phyloP scores from a whole-genome alignment of 2,329 filamentous ascomycete genomes.

The Cytospora piceae region DNA sequence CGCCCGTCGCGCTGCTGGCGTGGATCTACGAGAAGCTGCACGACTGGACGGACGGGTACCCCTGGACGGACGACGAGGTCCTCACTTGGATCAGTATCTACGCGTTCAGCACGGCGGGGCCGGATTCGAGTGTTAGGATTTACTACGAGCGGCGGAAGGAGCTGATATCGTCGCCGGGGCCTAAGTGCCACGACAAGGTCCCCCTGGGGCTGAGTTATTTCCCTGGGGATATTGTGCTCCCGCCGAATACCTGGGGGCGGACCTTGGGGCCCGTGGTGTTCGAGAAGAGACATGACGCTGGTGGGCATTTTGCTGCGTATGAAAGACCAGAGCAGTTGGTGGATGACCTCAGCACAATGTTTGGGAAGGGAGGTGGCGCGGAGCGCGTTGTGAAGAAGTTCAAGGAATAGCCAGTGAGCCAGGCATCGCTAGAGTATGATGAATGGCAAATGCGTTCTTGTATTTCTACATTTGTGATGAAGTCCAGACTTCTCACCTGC shows the following conservation, averaged over 20 bases:
- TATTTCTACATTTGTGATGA: conserved; percentile 34
- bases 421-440: not conserved
- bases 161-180: not conserved
- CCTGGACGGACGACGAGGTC: conserved; percentile 77
- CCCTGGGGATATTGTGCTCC: conserved; percentile 59
- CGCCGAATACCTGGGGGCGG: conserved; percentile 59
- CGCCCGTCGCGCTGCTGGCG: conserved; percentile 69
- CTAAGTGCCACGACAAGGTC: conserved; percentile 31
- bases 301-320: conserved; percentile 65
- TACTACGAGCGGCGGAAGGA: conserved; percentile 69
- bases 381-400: conserved; percentile 39
- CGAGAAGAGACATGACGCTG: conserved; percentile 52
- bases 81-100: conserved; percentile 77
- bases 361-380: conserved; percentile 54
- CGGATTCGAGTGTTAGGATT: conserved; percentile 68
- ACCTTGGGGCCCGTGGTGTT: conserved; percentile 65
- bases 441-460: not conserved
- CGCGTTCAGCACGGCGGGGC: conserved; percentile 70
- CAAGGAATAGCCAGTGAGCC: conserved; percentile 6
- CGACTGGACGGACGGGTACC: conserved; percentile 74
- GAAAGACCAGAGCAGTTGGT: conserved; percentile 59
- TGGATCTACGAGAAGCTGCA: conserved; percentile 85
- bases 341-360: conserved; percentile 60
- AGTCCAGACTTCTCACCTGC: conserved; percentile 34
- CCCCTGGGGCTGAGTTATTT: conserved; percentile 45